phyloP scores from a whole-genome alignment of 495 filamentous ascomycete genomes.

The Hypoxylon fragiforme region DNA sequence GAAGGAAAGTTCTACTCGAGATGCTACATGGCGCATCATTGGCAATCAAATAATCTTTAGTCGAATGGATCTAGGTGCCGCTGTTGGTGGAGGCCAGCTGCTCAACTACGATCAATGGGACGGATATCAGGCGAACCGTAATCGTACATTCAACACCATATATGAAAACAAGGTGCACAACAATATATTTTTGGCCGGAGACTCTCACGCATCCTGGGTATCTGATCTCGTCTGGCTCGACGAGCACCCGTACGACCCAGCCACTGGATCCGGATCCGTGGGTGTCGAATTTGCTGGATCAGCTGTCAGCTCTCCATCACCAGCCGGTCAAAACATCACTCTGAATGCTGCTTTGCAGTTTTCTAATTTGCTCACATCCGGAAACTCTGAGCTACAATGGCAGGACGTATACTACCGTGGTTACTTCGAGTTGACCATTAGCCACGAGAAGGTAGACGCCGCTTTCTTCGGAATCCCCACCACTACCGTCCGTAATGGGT shows the following conservation, averaged over 20 bases:
- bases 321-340: conserved; percentile 54
- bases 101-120: conserved; percentile 66
- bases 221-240: conserved; percentile 63
- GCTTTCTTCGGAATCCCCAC: conserved; percentile 59
- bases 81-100: conserved; percentile 50
- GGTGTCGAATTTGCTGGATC: conserved; percentile 67
- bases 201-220: conserved; percentile 65
- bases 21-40: conserved; percentile 63
- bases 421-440: conserved; percentile 58
- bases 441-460: conserved; percentile 54
- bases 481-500: conserved; percentile 44
- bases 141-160: conserved; percentile 60
- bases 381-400: conserved; percentile 63
- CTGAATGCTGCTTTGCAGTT: conserved; percentile 45
- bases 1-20: conserved; percentile 52
- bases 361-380: conserved; percentile 49
- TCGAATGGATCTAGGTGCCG: conserved; percentile 54
- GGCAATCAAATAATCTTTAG: conserved; percentile 67
- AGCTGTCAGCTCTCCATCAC: conserved; percentile 58
- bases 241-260: conserved; percentile 54
- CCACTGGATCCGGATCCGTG: conserved; percentile 57
- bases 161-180: conserved; percentile 62
- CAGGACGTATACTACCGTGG: conserved; percentile 66
- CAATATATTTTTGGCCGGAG: conserved; percentile 64
- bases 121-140: conserved; percentile 63